Conservation (phyloP, 1,284 basidiomycete species). For the Jaminaea rosea region DNA sequence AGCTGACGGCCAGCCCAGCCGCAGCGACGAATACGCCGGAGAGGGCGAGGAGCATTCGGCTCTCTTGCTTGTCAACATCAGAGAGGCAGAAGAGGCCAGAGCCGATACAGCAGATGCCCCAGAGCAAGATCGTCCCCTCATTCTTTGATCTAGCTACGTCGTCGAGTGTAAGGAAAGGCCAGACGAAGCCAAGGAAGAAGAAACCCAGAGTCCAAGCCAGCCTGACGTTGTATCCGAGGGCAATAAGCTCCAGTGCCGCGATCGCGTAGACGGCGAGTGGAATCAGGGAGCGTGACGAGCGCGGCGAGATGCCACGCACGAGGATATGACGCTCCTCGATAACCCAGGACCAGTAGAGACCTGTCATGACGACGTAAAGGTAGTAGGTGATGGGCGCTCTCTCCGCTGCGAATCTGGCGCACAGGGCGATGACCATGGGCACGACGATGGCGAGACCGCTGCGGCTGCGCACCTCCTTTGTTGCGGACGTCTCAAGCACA, state of each 20-base stretch:
- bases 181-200: slow-evolving; percentile 58
- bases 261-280: slow-evolving; percentile 5
- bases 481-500: slow-evolving; percentile 13
- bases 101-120: slow-evolving; percentile 55
- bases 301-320: background rate
- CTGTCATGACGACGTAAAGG: slow-evolving; percentile 65
- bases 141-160: slow-evolving; percentile 33
- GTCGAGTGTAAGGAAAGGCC: slow-evolving; percentile 49
- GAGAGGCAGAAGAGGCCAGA: slow-evolving; percentile 64
- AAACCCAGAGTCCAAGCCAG: slow-evolving; percentile 66
- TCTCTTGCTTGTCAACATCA: slow-evolving; percentile 67
- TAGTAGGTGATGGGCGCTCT: slow-evolving; percentile 66
- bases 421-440: slow-evolving; percentile 12
- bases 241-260: slow-evolving; percentile 56
- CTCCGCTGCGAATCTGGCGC: slow-evolving; percentile 57
- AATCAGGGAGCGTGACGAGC: background rate
- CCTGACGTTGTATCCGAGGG: slow-evolving; percentile 57
- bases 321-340: slow-evolving; percentile 15
- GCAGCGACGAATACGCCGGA: slow-evolving; percentile 19
- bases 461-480: background rate
- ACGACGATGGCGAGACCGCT: slow-evolving; percentile 11
- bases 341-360: slow-evolving; percentile 57
- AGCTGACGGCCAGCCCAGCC: slow-evolving; percentile 11
- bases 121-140: slow-evolving; percentile 48
- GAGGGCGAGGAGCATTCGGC: slow-evolving; percentile 26